Conservation (phyloP, 2,329 filamentous ascomycete genomes). For the Diaporthe nobilis region DNA sequence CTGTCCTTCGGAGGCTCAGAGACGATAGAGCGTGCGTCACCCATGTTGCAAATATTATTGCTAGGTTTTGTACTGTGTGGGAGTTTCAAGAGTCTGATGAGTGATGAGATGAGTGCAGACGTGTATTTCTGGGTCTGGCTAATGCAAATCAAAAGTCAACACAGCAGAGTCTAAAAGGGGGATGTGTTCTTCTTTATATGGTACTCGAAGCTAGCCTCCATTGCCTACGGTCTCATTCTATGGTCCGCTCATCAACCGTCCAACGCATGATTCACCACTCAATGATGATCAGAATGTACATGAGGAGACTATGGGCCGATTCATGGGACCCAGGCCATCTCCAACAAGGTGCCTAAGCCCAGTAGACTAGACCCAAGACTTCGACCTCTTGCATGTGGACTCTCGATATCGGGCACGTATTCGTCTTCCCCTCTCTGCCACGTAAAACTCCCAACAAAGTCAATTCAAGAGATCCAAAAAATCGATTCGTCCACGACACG, state of each 20-base stretch:
- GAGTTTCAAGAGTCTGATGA: background rate
- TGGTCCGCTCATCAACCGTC: background rate
- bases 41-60: slow-evolving; percentile 37
- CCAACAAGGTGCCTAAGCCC: background rate
- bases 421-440: slow-evolving; percentile 11
- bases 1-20: slow-evolving; percentile 30
- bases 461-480: slow-evolving; percentile 3
- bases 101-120: background rate
- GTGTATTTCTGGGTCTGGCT: background rate
- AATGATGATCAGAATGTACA: background rate
- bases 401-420: background rate
- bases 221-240: background rate
- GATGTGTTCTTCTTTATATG: slow-evolving; percentile 9
- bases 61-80: background rate
- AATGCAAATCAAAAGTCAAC: background rate
- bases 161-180: background rate
- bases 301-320: background rate
- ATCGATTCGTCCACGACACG: slow-evolving; percentile 18
- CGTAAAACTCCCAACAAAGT: slow-evolving; percentile 29
- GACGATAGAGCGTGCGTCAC: slow-evolving; percentile 40
- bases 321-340: background rate
- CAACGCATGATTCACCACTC: background rate
- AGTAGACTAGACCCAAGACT: background rate
- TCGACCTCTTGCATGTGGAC: background rate
- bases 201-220: background rate